A percentile compares a stretch with the other conserved stretches of the same genome.
Conservation (phyloP, 768 basidiomycete genomes). For the Strobilomyces dryophilus region DNA sequence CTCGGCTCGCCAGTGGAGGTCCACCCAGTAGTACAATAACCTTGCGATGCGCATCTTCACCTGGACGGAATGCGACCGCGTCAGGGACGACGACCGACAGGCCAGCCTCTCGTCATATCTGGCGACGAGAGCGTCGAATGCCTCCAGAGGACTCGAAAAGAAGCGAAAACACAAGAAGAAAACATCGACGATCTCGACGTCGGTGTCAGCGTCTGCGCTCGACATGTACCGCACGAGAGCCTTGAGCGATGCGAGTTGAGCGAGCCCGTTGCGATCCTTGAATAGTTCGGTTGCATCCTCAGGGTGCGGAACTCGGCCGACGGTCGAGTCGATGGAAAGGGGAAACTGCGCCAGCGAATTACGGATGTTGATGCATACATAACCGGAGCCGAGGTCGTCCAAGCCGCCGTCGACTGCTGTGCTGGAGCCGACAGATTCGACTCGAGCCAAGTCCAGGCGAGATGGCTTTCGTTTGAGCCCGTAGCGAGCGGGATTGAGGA, state of each 20-base stretch:
- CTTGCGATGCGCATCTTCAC: conserved; percentile 58
- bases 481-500: conserved; percentile 17
- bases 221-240: conserved; percentile 46
- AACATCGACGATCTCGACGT: conserved; percentile 43
- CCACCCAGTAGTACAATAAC: conserved; percentile 66
- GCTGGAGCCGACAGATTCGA: conserved; percentile 14
- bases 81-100: conserved; percentile 29
- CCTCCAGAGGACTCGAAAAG: conserved; percentile 49
- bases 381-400: conserved; percentile 15
- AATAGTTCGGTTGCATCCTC: conserved; percentile 29
- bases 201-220: conserved; percentile 34
- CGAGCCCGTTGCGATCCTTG: conserved; percentile 24
- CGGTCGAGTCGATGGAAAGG: conserved; percentile 20
- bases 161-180: conserved; percentile 75
- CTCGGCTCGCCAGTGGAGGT: conserved; percentile 55
- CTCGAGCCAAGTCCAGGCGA: background rate
- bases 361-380: conserved; percentile 21
- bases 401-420: conserved; percentile 17
- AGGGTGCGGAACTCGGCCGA: conserved; percentile 29
- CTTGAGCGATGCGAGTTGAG: conserved; percentile 35
- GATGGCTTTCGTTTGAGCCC: conserved; percentile 6
- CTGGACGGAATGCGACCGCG: conserved; percentile 40
- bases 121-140: conserved; percentile 40
- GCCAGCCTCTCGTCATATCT: conserved; percentile 43
- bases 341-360: conserved; percentile 29